These are phyloP conservation scores for Strigomonas galati DNA, from an alignment of 208 protist species.

Conservation along the genomic window DNA sequence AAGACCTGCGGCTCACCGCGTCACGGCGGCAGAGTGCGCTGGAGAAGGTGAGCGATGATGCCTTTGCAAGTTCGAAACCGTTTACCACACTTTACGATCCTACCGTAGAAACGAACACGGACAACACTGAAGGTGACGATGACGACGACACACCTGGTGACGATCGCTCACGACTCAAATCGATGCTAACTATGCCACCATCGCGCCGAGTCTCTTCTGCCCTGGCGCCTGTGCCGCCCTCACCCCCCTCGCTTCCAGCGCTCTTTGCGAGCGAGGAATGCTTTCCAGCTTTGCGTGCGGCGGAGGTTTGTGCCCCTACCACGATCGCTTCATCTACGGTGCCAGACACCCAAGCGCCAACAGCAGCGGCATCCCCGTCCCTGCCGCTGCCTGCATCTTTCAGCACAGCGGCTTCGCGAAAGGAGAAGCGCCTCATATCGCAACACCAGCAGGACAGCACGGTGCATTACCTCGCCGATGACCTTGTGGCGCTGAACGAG, in stretches of 20 bases:
- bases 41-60: conserved; percentile 14
- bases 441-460: not conserved
- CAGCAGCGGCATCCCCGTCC: too few species aligned
- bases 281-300: not conserved
- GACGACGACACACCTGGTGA: not conserved
- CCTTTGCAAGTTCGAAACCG: conserved; percentile 6
- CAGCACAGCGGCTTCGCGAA: not conserved
- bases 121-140: not conserved
- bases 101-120: not conserved
- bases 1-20: conserved; percentile 37
- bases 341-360: too few species aligned
- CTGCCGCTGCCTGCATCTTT: not conserved
- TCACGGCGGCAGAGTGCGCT: conserved; percentile 29
- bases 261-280: not conserved
- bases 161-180: not conserved
- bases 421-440: not conserved
- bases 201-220: not conserved
- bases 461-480: conserved; percentile 31
- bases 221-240: too few species aligned
- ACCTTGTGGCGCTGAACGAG: conserved; percentile 42
- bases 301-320: not conserved
- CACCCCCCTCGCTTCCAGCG: too few species aligned
- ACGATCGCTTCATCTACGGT: too few species aligned
- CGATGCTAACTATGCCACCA: not conserved
- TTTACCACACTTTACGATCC: conserved; percentile 55